Percentiles rank a stretch among this genome's conserved stretches.
Evolutionary conservation across 306 rosid genomes (phyloP).

Genomic region (Medicago lupulina): DNA sequence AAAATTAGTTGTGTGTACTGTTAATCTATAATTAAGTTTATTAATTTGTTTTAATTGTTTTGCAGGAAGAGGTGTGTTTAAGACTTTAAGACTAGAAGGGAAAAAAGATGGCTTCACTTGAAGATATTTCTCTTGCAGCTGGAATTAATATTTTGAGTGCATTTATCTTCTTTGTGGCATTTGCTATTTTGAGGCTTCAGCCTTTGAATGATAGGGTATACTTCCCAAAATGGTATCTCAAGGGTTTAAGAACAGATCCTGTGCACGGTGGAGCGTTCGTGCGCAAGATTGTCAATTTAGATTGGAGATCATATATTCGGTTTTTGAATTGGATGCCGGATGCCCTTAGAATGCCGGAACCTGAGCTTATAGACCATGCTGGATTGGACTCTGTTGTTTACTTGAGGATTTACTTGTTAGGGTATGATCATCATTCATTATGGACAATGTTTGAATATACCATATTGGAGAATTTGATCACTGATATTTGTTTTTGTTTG

Average conservation of each 20-base stretch:
- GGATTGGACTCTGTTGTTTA: slow-evolving; percentile 96
- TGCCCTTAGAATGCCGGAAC: slow-evolving; percentile 95
- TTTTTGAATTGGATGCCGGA: slow-evolving; percentile 95
- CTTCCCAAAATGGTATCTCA: slow-evolving; percentile 95
- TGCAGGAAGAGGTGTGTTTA: slow-evolving; percentile 50
- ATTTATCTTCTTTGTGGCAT: slow-evolving; percentile 71
- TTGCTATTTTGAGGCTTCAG: slow-evolving; percentile 92
- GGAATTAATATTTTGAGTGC: slow-evolving; percentile 79
- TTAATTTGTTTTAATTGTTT: slow-evolving; percentile 15
- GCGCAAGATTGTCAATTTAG: slow-evolving; percentile 81
- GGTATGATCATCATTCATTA: slow-evolving; percentile 53
- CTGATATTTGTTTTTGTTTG: slow-evolving; percentile 25
- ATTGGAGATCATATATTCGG: slow-evolving; percentile 72
- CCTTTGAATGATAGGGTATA: slow-evolving; percentile 94
- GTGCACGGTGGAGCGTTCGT: slow-evolving; percentile 70
- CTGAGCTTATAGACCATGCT: slow-evolving; percentile 94
- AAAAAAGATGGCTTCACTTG: slow-evolving; percentile 71
- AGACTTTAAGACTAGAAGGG: slow-evolving; percentile 14
- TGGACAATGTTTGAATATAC: slow-evolving; percentile 10
- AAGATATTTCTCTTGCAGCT: slow-evolving; percentile 80
- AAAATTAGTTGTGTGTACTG: slow-evolving; percentile 31
- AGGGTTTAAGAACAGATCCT: slow-evolving; percentile 84
- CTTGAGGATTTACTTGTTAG: slow-evolving; percentile 89
- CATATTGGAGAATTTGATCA: slow-evolving; percentile 16
- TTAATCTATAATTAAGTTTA: slow-evolving; percentile 1